Base-by-base conservation (phyloP, 2,329 filamentous ascomycete species). In the Botryosphaeria dothidea region DNA sequence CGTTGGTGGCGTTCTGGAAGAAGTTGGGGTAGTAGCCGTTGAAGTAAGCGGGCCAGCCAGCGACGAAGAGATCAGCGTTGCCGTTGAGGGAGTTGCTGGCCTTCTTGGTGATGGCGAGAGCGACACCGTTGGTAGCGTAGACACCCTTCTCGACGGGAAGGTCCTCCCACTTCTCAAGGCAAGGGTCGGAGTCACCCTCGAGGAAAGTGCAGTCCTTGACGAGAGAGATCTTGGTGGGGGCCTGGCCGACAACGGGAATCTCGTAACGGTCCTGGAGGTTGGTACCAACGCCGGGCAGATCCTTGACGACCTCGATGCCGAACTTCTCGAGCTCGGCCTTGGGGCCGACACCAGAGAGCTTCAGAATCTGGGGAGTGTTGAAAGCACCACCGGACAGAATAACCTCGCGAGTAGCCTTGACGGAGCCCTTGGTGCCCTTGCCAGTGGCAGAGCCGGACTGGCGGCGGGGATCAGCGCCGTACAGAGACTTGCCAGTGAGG, bases 221-320 rank as follows among this genome's bases (percentile, higher is more conserved):
- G 38, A 74, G 64, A 23, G 67, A 66, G 66, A 78, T 77, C 62
- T 79, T 74, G 7, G 71, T 73, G 3, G 72, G 69, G 6, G 76
- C 71, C 56, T 81, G 77, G 54, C 83, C 83, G n/a, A 86, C 80
- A 61, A 85, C 78, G 1, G 81, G 79, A 31, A 87, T 80, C 66
- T 84, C 84, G 48, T 84, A 84, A 51, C 88, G 86, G 71, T 91
- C 88, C 65, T 88, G 80, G 3, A 91, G 79, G 75, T 90, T 88
- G 65, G 83, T 84, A 13, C 88, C 88, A 3, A 91, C 87, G 49
- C 88, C 86, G 0, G 84, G 84, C 0, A 86, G 83, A 67, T 89
- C 81, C 3, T 82, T 78, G 19, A 88, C 68, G 0, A 85, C 75
- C 1, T 79, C 71, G 67, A 90, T 89, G n/a, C 79, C 75, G 70